A percentile compares a stretch with the other conserved stretches of the same genome.
These are phyloP conservation scores for Rhododendron kiyosumense DNA, from an alignment of 148 eudicot species.

Conservation along the genomic window DNA sequence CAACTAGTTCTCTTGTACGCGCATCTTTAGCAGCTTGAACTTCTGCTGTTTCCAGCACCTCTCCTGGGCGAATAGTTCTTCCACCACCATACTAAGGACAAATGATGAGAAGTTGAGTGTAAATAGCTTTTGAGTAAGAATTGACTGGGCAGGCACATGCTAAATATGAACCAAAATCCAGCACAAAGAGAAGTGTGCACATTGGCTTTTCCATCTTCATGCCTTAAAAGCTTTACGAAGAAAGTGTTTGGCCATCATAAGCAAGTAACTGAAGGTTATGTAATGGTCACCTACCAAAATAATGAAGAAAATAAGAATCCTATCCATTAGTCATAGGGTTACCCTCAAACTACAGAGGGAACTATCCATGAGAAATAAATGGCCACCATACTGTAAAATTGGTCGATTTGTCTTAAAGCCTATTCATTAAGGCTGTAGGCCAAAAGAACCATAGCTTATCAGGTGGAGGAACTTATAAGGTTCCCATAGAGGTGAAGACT, in stretches of 20 bases:
- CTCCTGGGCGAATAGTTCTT: constrained; percentile 76
- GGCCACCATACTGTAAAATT: background rate
- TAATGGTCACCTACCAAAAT: background rate
- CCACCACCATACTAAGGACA: constrained; percentile 80
- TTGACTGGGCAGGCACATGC: background rate
- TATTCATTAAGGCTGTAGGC: background rate
- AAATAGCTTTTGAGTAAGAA: background rate
- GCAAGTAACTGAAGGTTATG: background rate
- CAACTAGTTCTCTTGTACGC: constrained; percentile 59
- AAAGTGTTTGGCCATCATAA: background rate
- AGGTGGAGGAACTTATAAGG: background rate
- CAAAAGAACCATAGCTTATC: background rate
- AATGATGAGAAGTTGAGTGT: background rate
- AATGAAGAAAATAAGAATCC: background rate
- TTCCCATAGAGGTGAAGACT: background rate
- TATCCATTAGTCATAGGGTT: background rate
- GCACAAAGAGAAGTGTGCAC: background rate
- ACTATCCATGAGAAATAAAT: background rate
- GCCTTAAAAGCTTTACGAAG: background rate
- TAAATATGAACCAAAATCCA: constrained; percentile 1
- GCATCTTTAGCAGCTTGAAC: constrained; percentile 70
- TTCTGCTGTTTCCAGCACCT: constrained; percentile 65
- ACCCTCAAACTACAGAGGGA: background rate
- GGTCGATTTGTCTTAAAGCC: no score
- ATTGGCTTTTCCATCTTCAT: constrained; percentile 2